These are phyloP conservation scores for Cupressus sempervirens DNA, from an alignment of 75 land plant genomes.

Conservation along the genomic window DNA sequence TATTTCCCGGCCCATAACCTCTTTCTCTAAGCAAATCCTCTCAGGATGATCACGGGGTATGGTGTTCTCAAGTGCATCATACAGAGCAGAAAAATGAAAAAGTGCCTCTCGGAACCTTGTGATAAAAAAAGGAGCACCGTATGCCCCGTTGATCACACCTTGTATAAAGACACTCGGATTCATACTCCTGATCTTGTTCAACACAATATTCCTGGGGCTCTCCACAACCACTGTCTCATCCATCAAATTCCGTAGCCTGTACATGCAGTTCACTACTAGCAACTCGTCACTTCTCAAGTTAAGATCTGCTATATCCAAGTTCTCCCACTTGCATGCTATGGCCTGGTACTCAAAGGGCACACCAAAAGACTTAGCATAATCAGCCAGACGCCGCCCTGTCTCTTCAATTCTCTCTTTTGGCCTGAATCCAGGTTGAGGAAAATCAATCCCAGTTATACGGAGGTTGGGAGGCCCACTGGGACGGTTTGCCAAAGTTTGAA, in stretches of 20 bases:
- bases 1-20: constrained; percentile 52
- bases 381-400: constrained; percentile 55
- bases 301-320: constrained; percentile 47
- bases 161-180: constrained; percentile 63
- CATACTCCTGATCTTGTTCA: constrained; percentile 55
- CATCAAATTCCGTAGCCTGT: constrained; percentile 47
- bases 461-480: constrained; percentile 73
- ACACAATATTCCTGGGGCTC: constrained; percentile 63
- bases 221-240: constrained; percentile 67
- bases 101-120: constrained; percentile 79
- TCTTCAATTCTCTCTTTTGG: constrained; percentile 66
- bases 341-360: constrained; percentile 79
- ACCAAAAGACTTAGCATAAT: constrained; percentile 45
- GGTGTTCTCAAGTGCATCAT: constrained; percentile 62
- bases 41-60: constrained; percentile 41
- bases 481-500: constrained; percentile 45
- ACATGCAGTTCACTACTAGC: constrained; percentile 59
- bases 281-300: constrained; percentile 50
- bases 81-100: constrained; percentile 55
- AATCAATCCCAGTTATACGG: constrained; percentile 82
- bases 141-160: constrained; percentile 64
- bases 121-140: constrained; percentile 74
- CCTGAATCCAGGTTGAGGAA: constrained; percentile 73
- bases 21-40: constrained; percentile 52
- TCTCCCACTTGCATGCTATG: constrained; percentile 81